These are phyloP conservation scores for Aspergillus sp. DNA, from an alignment of 2,329 filamentous ascomycete genomes.

Conservation along the genomic window DNA sequence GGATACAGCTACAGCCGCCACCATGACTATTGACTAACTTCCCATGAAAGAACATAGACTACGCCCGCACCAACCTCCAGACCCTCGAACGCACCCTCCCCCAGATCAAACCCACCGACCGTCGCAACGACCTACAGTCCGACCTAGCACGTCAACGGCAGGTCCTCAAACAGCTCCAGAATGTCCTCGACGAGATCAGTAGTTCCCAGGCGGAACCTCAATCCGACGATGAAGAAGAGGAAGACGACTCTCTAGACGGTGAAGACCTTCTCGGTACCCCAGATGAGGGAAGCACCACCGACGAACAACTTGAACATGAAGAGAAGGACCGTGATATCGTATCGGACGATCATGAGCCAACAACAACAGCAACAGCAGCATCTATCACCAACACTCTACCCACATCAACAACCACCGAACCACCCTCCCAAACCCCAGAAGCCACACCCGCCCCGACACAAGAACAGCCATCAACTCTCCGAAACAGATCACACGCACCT, in stretches of 20 bases:
- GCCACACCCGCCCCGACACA: conserved; percentile 10
- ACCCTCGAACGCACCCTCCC: conserved; percentile 45
- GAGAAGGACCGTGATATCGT: conserved; percentile 15
- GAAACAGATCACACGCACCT: conserved; percentile 26
- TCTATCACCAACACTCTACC: neutral
- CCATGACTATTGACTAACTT: neutral
- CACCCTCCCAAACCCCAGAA: conserved; percentile 8
- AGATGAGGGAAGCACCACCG: conserved; percentile 15
- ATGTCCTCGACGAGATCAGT: conserved; percentile 35
- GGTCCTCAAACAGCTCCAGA: conserved; percentile 36
- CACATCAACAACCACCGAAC: conserved; percentile 16
- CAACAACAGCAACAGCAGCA: conserved; percentile 11
- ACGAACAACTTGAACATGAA: conserved; percentile 19
- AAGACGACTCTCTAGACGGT: conserved; percentile 21
- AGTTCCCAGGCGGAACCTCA: conserved; percentile 24
- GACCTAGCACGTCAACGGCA: conserved; percentile 44
- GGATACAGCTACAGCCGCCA: too few relatives aligned
- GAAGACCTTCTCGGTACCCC: conserved; percentile 23
- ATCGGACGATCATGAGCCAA: conserved; percentile 3
- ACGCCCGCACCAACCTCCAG: conserved; percentile 45
- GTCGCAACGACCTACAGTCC: conserved; percentile 42
- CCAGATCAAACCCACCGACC: conserved; percentile 41
- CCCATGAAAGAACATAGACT: conserved; percentile 45
- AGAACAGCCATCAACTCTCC: conserved; percentile 23
- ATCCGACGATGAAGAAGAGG: conserved; percentile 21